Conservation (phyloP, 352 stramenopile species). For the Pythium aphanidermatum region DNA sequence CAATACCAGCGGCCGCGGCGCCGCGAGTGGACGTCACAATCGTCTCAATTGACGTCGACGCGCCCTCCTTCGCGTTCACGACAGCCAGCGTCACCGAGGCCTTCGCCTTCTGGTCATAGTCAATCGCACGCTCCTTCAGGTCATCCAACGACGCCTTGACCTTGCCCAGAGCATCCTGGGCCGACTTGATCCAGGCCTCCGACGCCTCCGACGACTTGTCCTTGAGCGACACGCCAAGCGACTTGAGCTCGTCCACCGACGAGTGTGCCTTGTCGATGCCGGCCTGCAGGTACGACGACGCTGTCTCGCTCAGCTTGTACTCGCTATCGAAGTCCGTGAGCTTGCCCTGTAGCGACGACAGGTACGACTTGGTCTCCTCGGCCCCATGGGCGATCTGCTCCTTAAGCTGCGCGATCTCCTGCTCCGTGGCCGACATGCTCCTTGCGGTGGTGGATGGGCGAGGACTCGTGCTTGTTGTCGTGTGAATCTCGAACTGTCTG, state of each 20-base stretch:
- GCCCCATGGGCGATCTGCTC: slow-evolving; percentile 61
- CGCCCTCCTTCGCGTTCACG: slow-evolving; percentile 30
- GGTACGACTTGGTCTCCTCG: slow-evolving; percentile 72
- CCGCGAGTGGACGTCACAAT: slow-evolving; percentile 54
- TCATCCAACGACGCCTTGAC: slow-evolving; percentile 44
- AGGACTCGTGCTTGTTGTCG: too few species aligned
- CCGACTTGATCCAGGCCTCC: slow-evolving; percentile 36
- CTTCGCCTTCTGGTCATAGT: slow-evolving; percentile 48
- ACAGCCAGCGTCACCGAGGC: slow-evolving; percentile 34
- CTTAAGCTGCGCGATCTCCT: slow-evolving; percentile 57
- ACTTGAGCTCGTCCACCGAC: slow-evolving; percentile 70
- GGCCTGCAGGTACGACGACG: slow-evolving; percentile 53
- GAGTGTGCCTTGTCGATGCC: slow-evolving; percentile 60
- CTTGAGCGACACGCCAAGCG: slow-evolving; percentile 44
- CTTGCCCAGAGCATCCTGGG: slow-evolving; percentile 49
- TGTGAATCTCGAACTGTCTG: too few species aligned
- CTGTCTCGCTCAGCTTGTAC: slow-evolving; percentile 68
- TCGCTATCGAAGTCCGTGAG: slow-evolving; percentile 53
- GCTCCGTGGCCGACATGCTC: slow-evolving; percentile 8
- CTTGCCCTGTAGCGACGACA: slow-evolving; percentile 29
- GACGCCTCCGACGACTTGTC: slow-evolving; percentile 46
- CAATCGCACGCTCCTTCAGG: slow-evolving; percentile 45
- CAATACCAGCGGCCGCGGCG: slow-evolving; percentile 49
- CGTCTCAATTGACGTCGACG: slow-evolving; percentile 62
- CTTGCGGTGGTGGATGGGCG: not conserved